Conservation (phyloP, 2,329 filamentous ascomycete species). For the Neurospora crassa region DNA sequence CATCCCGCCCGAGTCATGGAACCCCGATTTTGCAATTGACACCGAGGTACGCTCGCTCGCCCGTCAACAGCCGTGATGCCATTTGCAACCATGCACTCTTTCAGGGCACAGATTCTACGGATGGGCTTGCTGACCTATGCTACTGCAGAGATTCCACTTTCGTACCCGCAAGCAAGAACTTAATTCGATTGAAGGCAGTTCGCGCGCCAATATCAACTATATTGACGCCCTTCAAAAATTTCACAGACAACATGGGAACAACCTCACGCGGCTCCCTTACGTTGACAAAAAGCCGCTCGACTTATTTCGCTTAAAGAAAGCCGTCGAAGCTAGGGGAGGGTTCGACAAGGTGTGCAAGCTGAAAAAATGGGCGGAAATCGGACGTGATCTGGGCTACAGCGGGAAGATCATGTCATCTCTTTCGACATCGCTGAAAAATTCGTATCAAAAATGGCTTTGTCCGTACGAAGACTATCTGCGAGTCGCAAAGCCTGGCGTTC, state of each 20-base stretch:
- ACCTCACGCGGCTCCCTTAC: conserved; percentile 86
- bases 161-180: conserved; percentile 91
- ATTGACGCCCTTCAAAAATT: conserved; percentile 92
- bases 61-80: not conserved
- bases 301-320: conserved; percentile 91
- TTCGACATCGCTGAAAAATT: conserved; percentile 96
- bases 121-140: conserved; percentile 11
- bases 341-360: conserved; percentile 95
- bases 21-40: conserved; percentile 90
- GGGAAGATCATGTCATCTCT: conserved; percentile 99
- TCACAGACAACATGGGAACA: conserved; percentile 92
- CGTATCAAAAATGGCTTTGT: conserved; percentile 92
- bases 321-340: conserved; percentile 85
- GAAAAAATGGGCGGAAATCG: conserved; percentile 99
- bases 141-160: conserved; percentile 80
- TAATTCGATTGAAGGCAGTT: conserved; percentile 96
- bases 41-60: conserved; percentile 60
- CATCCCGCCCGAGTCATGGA: conserved; percentile 88
- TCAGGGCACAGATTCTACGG: conserved; percentile 4
- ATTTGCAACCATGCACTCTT: not conserved
- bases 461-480: conserved; percentile 94
- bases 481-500: conserved; percentile 87
- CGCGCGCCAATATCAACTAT: conserved; percentile 90
- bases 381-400: conserved; percentile 90
- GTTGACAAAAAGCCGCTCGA: conserved; percentile 97